A percentile compares a stretch with the other conserved stretches of the same genome.
phyloP scores from a whole-genome alignment of 2,329 filamentous ascomycete genomes.

The Corniculantispora saksenae region DNA sequence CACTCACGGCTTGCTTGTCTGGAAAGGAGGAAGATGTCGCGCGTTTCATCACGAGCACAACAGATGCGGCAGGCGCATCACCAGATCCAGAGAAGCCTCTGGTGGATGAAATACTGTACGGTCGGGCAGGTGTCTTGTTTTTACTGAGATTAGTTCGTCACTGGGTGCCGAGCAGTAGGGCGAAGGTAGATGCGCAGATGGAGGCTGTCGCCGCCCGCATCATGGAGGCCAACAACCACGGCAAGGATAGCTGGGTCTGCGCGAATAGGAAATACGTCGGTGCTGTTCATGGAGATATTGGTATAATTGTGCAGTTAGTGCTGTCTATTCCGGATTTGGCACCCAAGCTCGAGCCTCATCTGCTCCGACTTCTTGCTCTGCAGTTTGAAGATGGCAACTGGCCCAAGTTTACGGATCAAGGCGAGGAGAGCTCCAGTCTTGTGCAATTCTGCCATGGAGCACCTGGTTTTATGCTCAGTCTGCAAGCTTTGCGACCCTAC shows the following conservation, averaged over 20 bases:
- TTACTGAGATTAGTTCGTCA: conserved; percentile 63
- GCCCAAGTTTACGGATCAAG: conserved; percentile 49
- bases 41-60: conserved; percentile 43
- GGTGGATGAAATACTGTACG: conserved; percentile 65
- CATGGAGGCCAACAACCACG: conserved; percentile 48
- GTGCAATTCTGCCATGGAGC: conserved; percentile 71
- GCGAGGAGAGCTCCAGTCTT: conserved; percentile 43
- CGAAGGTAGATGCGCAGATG: conserved; percentile 54
- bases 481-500: conserved; percentile 55
- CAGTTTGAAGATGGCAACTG: conserved; percentile 66
- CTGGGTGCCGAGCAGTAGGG: conserved; percentile 51
- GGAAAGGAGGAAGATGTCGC: conserved; percentile 39
- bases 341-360: conserved; percentile 50
- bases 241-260: conserved; percentile 59
- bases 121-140: conserved; percentile 68
- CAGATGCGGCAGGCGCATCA: neutral
- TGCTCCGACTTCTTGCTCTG: conserved; percentile 57
- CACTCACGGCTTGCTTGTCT: conserved; percentile 46
- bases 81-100: conserved; percentile 40
- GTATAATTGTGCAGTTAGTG: conserved; percentile 70
- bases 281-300: conserved; percentile 67
- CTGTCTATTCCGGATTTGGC: conserved; percentile 58
- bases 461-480: conserved; percentile 61
- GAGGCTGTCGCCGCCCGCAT: conserved; percentile 61
- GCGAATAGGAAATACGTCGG: conserved; percentile 64